Percentiles rank a stretch among this genome's conserved stretches.
Evolutionary conservation across 2,329 filamentous ascomycete species (phyloP).

Genomic region (Pestalotiopsis sp.): DNA sequence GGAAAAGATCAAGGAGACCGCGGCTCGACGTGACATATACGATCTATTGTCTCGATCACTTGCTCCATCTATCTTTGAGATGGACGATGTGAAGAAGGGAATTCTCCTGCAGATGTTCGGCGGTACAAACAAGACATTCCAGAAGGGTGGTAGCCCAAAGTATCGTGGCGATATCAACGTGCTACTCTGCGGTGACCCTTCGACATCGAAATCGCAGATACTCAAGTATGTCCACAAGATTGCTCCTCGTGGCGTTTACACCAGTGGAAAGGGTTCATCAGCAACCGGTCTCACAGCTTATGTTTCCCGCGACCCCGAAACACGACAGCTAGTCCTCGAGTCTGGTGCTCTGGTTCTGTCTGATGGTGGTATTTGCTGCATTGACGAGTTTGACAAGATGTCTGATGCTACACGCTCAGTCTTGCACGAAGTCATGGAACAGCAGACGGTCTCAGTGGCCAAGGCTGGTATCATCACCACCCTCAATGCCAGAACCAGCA

Average conservation of each 20-base stretch:
- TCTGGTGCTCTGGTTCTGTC: slow-evolving; percentile 79
- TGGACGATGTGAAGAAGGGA: slow-evolving; percentile 99
- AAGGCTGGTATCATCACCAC: slow-evolving; percentile 97
- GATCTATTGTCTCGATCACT: slow-evolving; percentile 88
- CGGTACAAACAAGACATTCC: slow-evolving; percentile 96
- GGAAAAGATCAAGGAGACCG: slow-evolving; percentile 81
- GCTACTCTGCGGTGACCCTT: slow-evolving; percentile 94
- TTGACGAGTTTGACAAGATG: slow-evolving; percentile 89
- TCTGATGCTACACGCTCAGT: slow-evolving; percentile 77
- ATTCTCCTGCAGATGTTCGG: slow-evolving; percentile 96
- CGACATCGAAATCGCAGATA: slow-evolving; percentile 93
- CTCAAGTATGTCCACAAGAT: slow-evolving; percentile 97
- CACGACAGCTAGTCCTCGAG: slow-evolving; percentile 78
- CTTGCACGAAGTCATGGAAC: slow-evolving; percentile 87
- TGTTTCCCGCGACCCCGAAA: slow-evolving; percentile 79
- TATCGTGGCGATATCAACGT: slow-evolving; percentile 98
- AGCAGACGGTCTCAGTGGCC: slow-evolving; percentile 82
- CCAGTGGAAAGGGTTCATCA: slow-evolving; percentile 79
- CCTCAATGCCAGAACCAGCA: slow-evolving; percentile 91
- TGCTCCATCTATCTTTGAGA: slow-evolving; percentile 93
- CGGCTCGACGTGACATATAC: slow-evolving; percentile 83
- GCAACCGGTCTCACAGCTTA: slow-evolving; percentile 82
- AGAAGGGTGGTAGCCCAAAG: slow-evolving; percentile 92
- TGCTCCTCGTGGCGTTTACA: slow-evolving; percentile 84
- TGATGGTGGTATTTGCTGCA: slow-evolving; percentile 82